Evolutionary conservation across 345 rosid genomes (phyloP).

Genomic region (Aurinia saxatilis): DNA sequence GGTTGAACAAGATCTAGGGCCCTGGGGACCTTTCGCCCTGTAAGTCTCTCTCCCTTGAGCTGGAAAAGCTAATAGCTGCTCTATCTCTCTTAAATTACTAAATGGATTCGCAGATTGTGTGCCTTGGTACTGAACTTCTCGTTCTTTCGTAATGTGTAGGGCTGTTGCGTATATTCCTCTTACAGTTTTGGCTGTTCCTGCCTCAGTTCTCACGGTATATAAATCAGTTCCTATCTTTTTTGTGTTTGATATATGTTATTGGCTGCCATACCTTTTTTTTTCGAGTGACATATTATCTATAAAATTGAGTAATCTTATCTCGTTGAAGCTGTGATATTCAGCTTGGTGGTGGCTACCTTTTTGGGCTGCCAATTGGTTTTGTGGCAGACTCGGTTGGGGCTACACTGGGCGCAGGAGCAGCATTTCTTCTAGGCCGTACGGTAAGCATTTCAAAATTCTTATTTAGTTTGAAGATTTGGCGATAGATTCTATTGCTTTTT

Average conservation of each 20-base stretch:
- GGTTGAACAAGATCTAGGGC: slow-evolving; percentile 92
- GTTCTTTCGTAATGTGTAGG: slow-evolving; percentile 37
- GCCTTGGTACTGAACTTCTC: background rate
- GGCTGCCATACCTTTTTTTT: background rate
- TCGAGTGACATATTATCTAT: background rate
- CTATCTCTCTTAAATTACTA: too few relatives aligned
- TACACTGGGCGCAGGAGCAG: slow-evolving; percentile 87
- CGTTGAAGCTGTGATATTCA: slow-evolving; percentile 32
- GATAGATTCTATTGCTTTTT: background rate
- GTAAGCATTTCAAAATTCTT: slow-evolving; percentile 32
- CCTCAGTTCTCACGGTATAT: slow-evolving; percentile 85
- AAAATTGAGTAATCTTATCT: slow-evolving; percentile 14
- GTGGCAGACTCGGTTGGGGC: slow-evolving; percentile 95
- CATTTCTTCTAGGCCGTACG: slow-evolving; percentile 89
- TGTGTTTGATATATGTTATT: background rate
- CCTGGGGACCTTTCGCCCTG: slow-evolving; percentile 97
- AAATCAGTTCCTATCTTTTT: background rate
- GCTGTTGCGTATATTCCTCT: slow-evolving; percentile 94
- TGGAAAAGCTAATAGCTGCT: background rate
- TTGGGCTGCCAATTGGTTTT: slow-evolving; percentile 88
- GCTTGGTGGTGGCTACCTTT: slow-evolving; percentile 99
- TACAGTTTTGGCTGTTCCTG: slow-evolving; percentile 97
- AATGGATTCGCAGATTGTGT: too few relatives aligned
- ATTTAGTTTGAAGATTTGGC: background rate
- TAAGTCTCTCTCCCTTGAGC: slow-evolving; percentile 35